Evolutionary conservation across 305 asterid genomes (phyloP), one percentile per base, ranked within the genome.

Genomic region (Solanum hybrid): DNA sequence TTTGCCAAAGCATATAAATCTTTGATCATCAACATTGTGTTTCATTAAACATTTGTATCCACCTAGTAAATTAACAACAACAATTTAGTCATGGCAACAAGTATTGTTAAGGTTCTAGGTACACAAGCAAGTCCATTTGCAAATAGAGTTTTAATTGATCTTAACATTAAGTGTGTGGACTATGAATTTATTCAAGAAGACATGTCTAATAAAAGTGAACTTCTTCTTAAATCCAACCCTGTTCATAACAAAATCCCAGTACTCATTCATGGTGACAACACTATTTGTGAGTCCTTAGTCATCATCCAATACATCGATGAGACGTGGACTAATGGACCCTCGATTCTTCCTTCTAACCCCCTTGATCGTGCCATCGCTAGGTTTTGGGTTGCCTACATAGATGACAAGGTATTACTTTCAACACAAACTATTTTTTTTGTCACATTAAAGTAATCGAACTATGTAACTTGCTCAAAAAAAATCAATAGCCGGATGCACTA

Each of bases 301-400:
- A 93, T 94, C 75, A 88, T 93, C 31, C 91, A 94, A 36, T 95
- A 95, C 31, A 93, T 94, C 12, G 95, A 94, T 13, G 95, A 95
- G 19, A 89, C 66, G 19, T 95, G 96, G 95, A 36, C 89, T 35
- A 32, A 38, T 76, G 92, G 92, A 27, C 94, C 91, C 79, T 78
- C 92, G 17, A 91, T 95, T 89, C 92, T 95, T 19, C 96, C 97
- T 14, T 89, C 92, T 13, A 92, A 93, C 85, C 94, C 97, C 2
- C 86, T 88, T 17, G 94, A 91, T 12, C 92, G 92, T 4, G 91
- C 93, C 87, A 32, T 79, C 0, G 93, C 93, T 4, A 93, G 94
- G 17, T 95, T 95, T 73, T 93, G 97, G 95, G 94, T 91, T 76
- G 89, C 94, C 69, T 94, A 91, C 85, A 38, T 93, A 2, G 95